These are phyloP conservation scores for Phialophora expanda DNA, from an alignment of 2,329 filamentous ascomycete genomes.

Conservation along the genomic window DNA sequence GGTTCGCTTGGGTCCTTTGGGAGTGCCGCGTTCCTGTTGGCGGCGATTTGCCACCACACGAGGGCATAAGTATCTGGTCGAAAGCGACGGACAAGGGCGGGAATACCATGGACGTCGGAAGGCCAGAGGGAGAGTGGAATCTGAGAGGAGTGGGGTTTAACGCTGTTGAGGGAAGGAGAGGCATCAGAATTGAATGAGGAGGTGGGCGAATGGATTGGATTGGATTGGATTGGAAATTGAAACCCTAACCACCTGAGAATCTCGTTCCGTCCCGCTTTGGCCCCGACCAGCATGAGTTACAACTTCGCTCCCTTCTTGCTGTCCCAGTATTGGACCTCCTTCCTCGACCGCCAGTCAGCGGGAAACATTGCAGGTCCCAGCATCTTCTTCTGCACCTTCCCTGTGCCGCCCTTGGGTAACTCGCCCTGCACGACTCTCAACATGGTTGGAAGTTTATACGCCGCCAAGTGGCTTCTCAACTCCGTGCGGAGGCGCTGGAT, in stretches of 20 bases:
- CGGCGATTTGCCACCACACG: slow-evolving; percentile 42
- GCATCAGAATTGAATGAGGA: slow-evolving; percentile 7
- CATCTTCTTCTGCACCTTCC: slow-evolving; percentile 12
- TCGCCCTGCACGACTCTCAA: slow-evolving; percentile 10
- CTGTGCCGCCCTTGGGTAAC: slow-evolving; percentile 11
- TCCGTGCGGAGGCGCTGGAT: slow-evolving; percentile 11
- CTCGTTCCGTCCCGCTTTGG: neutral
- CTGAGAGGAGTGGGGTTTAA: slow-evolving; percentile 65
- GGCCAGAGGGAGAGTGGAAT: slow-evolving; percentile 59
- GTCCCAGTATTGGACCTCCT: slow-evolving; percentile 7
- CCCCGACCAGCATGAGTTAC: neutral
- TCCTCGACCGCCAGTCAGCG: neutral
- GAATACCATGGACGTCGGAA: slow-evolving; percentile 53
- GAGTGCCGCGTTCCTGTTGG: slow-evolving; percentile 33
- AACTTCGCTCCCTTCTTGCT: slow-evolving; percentile 2
- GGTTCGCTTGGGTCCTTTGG: slow-evolving; percentile 6
- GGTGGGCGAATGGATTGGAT: too few species aligned
- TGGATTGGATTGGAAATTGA: too few species aligned
- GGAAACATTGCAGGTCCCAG: slow-evolving; percentile 12
- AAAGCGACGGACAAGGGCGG: slow-evolving; percentile 60
- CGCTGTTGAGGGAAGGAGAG: slow-evolving; percentile 57
- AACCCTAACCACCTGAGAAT: neutral
- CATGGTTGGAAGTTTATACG: slow-evolving; percentile 9
- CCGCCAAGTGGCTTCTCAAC: neutral
- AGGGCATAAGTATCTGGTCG: slow-evolving; percentile 54